A percentile compares a stretch with the other conserved stretches of the same genome.
These are phyloP conservation scores for Calonectria hongkongensis DNA, from an alignment of 2,329 filamentous ascomycete genomes.

Conservation along the genomic window DNA sequence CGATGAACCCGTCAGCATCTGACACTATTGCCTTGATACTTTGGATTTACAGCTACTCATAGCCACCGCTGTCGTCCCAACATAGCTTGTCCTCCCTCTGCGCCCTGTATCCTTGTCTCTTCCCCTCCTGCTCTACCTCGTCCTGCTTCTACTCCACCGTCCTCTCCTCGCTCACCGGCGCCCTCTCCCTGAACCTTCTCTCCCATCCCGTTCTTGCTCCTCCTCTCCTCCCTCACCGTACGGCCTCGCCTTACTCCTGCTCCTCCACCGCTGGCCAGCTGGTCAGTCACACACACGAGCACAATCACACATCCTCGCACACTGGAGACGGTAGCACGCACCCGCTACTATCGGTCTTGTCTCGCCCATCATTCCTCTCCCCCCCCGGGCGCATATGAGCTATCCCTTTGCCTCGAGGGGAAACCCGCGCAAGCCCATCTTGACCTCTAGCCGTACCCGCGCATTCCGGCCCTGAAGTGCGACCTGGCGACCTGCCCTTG, in stretches of 20 bases:
- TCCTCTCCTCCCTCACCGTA: constrained; percentile 1
- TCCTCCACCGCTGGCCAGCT: neutral
- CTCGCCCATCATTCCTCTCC: constrained; percentile 61
- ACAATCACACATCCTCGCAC: constrained; percentile 35
- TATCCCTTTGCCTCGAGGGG: constrained; percentile 57
- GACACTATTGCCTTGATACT: constrained; percentile 30
- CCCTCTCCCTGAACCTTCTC: constrained; percentile 27
- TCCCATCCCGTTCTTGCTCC: neutral
- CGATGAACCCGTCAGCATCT: constrained; percentile 24
- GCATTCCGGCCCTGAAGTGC: constrained; percentile 54
- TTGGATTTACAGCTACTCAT: neutral
- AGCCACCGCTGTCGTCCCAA: neutral
- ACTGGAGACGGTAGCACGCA: constrained; percentile 34
- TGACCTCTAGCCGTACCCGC: constrained; percentile 43
- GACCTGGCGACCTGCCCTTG: constrained; percentile 54
- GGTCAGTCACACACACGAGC: constrained; percentile 23
- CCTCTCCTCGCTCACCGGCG: constrained; percentile 18
- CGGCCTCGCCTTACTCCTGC: neutral
- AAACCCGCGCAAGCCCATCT: constrained; percentile 44
- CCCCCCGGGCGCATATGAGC: constrained; percentile 47
- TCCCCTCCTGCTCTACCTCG: constrained; percentile 13
- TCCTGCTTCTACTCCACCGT: neutral
- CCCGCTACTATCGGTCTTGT: constrained; percentile 52
- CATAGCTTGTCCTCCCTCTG: constrained; percentile 14
- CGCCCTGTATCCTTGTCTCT: constrained; percentile 6